Conservation (phyloP, 2,329 filamentous ascomycete genomes). For the Metarhizium robertsii region DNA sequence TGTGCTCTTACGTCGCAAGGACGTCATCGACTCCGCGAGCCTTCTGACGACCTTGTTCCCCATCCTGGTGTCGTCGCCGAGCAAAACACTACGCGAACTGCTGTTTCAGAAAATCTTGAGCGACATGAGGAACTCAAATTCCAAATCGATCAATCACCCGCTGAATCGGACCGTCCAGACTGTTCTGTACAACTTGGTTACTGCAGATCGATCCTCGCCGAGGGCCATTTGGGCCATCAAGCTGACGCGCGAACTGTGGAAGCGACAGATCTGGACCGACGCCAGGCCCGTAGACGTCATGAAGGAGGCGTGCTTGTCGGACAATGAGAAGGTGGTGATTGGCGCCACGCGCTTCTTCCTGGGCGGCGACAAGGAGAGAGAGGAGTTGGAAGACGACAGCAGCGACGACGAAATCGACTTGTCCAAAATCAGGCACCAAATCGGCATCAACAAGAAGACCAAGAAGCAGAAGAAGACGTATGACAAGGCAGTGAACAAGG, state of each 20-base stretch:
- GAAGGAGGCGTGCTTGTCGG: constrained; percentile 82
- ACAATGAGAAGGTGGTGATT: constrained; percentile 86
- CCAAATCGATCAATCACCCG: constrained; percentile 80
- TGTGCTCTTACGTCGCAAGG: constrained; percentile 80
- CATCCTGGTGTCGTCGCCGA: constrained; percentile 82
- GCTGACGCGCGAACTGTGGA: constrained; percentile 91
- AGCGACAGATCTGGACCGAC: constrained; percentile 91
- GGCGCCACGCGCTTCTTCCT: constrained; percentile 91
- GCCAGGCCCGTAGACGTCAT: constrained; percentile 94
- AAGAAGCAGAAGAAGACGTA: constrained; percentile 77
- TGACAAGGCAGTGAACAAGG: constrained; percentile 69
- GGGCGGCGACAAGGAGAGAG: constrained; percentile 89
- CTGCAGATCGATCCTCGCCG: constrained; percentile 71
- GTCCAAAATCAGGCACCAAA: constrained; percentile 71
- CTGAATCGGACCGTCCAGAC: constrained; percentile 91
- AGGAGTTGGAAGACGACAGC: constrained; percentile 83
- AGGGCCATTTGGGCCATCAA: constrained; percentile 96
- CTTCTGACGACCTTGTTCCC: constrained; percentile 91
- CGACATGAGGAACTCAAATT: constrained; percentile 80
- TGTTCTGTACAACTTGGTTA: constrained; percentile 83
- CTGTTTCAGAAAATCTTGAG: constrained; percentile 85
- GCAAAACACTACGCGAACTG: constrained; percentile 76
- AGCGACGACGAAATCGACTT: constrained; percentile 76
- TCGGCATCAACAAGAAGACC: constrained; percentile 91
- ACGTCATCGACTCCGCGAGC: constrained; percentile 75